Base-by-base conservation (phyloP, 179 eudicot species). In the Gypsophila paniculata region DNA sequence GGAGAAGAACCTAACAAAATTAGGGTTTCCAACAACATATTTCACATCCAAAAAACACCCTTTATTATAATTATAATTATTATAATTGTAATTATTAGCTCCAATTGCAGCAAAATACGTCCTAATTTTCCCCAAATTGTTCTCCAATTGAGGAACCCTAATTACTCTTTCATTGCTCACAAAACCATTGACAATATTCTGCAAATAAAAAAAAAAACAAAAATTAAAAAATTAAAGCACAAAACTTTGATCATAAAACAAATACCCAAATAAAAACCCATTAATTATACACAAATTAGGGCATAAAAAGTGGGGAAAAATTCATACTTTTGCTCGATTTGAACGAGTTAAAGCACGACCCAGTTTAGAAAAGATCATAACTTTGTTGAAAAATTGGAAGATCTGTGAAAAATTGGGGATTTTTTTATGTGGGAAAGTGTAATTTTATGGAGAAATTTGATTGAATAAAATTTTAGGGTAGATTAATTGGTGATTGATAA, bases 331-430 rank as follows among this genome's bases (percentile, higher is more conserved):
- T 29, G 84, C 61, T 67, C 88, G 88, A 54, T 89, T 81, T 12
- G 89, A 84, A 59, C 95, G 91, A n/a, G 91, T 58, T 21, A 89
- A 11, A 9, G 91, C 86, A 66, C 88, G 83, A 21, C 88, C 84
- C 15, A 89, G 65, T 77, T 75, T 78, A 7, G 90, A 84, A 59
- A 87, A 79, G 19, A 86, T 86, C 95, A 89, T 89, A 15, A 15
- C n/a, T 67, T 55, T 42, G 64, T 48, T 65, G 51, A 63, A 0
- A 53, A 53, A 63, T 26, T 55, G 54, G 57, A 2, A 70, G 78
- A 68, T 65, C 76, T 66, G 34, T 25, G 25, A 18, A 12, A 60
- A 60, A 44, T 21, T 26, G 6, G 18, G 21, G 63, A 57, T 51
- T 4, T 49, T 73, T 21, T n/a, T 57, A 13, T n/a, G 4, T 13